A percentile compares a stretch with the other conserved stretches of the same genome.
These are phyloP conservation scores for Aspergillus intermedius DNA, from an alignment of 2,329 filamentous ascomycete species.

Conservation along the genomic window DNA sequence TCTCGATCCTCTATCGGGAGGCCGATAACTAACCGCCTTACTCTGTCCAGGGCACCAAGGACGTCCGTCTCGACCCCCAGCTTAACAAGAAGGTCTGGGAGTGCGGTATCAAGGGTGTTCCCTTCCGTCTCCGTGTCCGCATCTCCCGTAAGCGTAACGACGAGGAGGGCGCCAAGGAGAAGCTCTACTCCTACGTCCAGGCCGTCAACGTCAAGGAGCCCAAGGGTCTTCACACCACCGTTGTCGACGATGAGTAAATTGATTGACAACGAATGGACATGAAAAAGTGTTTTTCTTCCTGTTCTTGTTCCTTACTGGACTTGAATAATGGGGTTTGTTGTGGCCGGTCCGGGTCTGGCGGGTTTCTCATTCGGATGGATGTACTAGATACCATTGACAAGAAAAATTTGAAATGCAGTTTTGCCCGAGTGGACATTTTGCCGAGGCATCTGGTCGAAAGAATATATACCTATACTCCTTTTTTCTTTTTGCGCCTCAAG, in stretches of 20 bases:
- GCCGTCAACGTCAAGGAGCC: conserved; percentile 99
- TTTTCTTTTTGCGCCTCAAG: too few relatives aligned
- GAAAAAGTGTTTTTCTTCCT: not conserved
- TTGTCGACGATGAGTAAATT: conserved; percentile 63
- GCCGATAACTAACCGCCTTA: not conserved
- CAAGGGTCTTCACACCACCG: conserved; percentile 90
- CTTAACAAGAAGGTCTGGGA: conserved; percentile 99
- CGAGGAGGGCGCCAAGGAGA: conserved; percentile 99
- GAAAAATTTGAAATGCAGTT: too few relatives aligned
- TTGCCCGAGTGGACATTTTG: too few relatives aligned
- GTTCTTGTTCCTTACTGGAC: not conserved
- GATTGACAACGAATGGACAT: not conserved
- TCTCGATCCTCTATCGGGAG: conserved; percentile 4
- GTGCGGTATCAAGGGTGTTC: conserved; percentile 96
- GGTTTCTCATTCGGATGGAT: too few relatives aligned
- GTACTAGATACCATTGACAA: too few relatives aligned
- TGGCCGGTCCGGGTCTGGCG: not conserved
- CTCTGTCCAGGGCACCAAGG: conserved; percentile 70
- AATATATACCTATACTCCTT: too few relatives aligned
- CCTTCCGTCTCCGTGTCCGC: conserved; percentile 93
- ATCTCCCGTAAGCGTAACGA: conserved; percentile 99
- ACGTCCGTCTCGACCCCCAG: conserved; percentile 96
- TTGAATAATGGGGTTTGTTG: not conserved
- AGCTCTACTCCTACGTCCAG: conserved; percentile 99
- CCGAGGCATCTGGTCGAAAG: too few relatives aligned